phyloP scores from a whole-genome alignment of 208 protist genomes.

The Trichomonas vaginalis region DNA sequence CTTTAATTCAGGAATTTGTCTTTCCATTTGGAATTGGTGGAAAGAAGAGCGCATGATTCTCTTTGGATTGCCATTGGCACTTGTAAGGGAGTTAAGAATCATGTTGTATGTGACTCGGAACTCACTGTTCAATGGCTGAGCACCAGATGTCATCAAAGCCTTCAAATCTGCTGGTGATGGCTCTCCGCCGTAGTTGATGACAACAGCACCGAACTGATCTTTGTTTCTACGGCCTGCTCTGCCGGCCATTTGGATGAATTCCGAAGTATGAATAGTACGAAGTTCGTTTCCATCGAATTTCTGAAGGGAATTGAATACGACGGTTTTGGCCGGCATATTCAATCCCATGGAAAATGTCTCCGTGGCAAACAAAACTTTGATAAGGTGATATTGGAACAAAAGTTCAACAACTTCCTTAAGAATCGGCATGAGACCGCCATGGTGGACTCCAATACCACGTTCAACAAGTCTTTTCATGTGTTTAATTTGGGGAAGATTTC shows the following conservation, averaged over 20 bases:
- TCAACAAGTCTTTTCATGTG: slow-evolving; percentile 46
- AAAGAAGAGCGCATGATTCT: neutral
- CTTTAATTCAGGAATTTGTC: neutral
- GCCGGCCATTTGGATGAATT: slow-evolving; percentile 29
- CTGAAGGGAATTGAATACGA: slow-evolving; percentile 88
- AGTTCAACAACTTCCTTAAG: slow-evolving; percentile 99
- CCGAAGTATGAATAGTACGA: slow-evolving; percentile 57
- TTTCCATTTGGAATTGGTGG: neutral
- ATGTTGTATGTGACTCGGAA: slow-evolving; percentile 72
- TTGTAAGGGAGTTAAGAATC: slow-evolving; percentile 60
- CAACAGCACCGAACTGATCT: slow-evolving; percentile 9
- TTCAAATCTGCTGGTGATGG: neutral
- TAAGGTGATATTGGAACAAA: slow-evolving; percentile 78
- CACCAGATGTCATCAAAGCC: neutral
- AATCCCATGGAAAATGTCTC: slow-evolving; percentile 99
- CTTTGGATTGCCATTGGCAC: neutral
- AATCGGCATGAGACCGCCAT: slow-evolving; percentile 95
- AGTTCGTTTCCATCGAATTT: slow-evolving; percentile 94
- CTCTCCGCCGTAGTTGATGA: neutral
- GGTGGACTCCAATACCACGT: slow-evolving; percentile 94
- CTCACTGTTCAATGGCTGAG: slow-evolving; percentile 40
- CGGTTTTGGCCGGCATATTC: slow-evolving; percentile 95
- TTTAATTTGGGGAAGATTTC: neutral
- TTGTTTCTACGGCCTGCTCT: neutral
- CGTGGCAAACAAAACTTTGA: slow-evolving; percentile 85